A percentile compares a stretch with the other conserved stretches of the same genome.
phyloP scores from a whole-genome alignment of 495 filamentous ascomycete species.

The Penicillium goetzii region DNA sequence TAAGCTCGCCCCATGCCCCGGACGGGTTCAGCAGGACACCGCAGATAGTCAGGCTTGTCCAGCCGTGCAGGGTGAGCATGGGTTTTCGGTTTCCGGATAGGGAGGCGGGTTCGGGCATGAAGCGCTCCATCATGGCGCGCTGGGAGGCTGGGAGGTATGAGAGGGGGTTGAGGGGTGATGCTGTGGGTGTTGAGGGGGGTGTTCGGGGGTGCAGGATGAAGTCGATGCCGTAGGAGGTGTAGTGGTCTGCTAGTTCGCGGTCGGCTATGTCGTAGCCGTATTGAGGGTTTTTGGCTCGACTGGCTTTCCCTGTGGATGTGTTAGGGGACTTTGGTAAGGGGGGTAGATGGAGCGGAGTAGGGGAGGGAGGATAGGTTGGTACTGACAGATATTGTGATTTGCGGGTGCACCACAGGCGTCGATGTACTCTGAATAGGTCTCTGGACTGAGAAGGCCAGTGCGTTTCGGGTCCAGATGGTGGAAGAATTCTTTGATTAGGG shows the following conservation, averaged over 20 bases:
- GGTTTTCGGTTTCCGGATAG: slow-evolving; percentile 2
- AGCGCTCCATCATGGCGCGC: background rate
- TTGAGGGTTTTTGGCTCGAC: background rate
- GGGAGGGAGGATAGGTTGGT: background rate
- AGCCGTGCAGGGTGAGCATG: background rate
- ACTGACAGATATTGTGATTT: background rate
- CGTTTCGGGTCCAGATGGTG: background rate
- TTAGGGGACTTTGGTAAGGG: background rate
- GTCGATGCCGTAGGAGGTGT: slow-evolving; percentile 1
- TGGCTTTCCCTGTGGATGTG: slow-evolving; percentile 1
- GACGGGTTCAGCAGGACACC: background rate
- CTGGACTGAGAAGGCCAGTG: background rate
- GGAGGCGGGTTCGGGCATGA: background rate
- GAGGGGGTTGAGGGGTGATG: background rate
- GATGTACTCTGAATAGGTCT: background rate
- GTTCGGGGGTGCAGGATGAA: background rate
- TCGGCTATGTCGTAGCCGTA: background rate
- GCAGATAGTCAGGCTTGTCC: background rate
- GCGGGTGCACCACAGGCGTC: background rate
- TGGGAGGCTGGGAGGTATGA: background rate
- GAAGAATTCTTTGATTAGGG: slow-evolving; percentile 4
- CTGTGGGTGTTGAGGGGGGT: background rate
- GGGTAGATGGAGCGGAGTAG: background rate
- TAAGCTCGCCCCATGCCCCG: background rate
- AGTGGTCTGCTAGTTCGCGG: slow-evolving; percentile 5